Percentiles rank a stretch among this genome's conserved stretches.
These are phyloP conservation scores for Waltergamsia citrina DNA, from an alignment of 2,329 filamentous ascomycete species.

Conservation along the genomic window DNA sequence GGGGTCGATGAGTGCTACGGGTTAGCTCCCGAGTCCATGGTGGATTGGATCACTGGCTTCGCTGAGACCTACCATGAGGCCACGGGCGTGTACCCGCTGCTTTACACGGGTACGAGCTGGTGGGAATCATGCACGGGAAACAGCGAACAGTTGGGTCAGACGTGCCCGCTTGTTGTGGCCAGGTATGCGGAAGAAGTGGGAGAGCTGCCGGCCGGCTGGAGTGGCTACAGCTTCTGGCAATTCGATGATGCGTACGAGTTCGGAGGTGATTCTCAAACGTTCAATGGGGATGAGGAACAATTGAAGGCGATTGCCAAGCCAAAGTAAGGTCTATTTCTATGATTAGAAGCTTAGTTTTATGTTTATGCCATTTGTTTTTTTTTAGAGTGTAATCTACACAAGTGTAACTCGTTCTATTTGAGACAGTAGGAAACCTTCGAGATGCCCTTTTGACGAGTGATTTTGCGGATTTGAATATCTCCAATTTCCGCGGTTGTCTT, in stretches of 20 bases:
- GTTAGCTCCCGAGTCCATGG: slow-evolving; percentile 33
- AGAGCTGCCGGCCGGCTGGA: slow-evolving; percentile 40
- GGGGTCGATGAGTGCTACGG: slow-evolving; percentile 31
- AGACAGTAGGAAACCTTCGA: too few relatives aligned
- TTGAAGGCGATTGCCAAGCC: slow-evolving; percentile 13
- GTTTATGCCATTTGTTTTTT: too few relatives aligned
- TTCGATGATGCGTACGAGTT: slow-evolving; percentile 9
- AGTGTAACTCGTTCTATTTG: too few relatives aligned
- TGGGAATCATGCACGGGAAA: slow-evolving; percentile 44
- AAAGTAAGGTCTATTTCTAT: too few relatives aligned
- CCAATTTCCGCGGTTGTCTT: too few relatives aligned
- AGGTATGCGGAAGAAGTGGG: slow-evolving; percentile 30
- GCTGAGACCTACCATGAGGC: slow-evolving; percentile 35
- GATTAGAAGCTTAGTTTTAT: too few relatives aligned
- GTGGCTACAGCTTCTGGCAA: slow-evolving; percentile 39
- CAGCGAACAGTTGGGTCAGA: slow-evolving; percentile 31
- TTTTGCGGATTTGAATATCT: too few relatives aligned
- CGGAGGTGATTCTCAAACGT: slow-evolving; percentile 11
- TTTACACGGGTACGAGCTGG: slow-evolving; percentile 44
- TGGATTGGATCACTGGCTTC: slow-evolving; percentile 43
- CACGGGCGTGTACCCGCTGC: slow-evolving; percentile 38
- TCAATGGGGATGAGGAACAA: slow-evolving; percentile 11
- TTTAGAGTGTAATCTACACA: too few relatives aligned
- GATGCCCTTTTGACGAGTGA: too few relatives aligned
- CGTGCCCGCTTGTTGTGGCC: slow-evolving; percentile 38